Percentiles rank a stretch among this genome's conserved stretches.
These are phyloP conservation scores for Astrocystis sublimbata DNA, from an alignment of 495 filamentous ascomycete species.

Conservation along the genomic window DNA sequence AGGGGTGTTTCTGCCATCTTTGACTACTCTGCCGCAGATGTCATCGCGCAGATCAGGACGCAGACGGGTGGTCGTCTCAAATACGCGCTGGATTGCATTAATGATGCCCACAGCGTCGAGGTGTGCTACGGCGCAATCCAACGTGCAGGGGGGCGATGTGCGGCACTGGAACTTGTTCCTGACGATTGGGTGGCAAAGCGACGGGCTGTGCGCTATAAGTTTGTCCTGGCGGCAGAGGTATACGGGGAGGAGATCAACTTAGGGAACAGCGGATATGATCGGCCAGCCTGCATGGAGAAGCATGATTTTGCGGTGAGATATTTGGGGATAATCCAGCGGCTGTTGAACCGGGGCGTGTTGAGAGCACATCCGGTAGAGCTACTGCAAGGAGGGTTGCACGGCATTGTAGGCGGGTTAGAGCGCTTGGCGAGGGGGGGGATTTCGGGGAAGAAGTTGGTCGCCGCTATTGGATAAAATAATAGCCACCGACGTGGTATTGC, in stretches of 20 bases:
- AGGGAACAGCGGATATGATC: slow-evolving; percentile 1
- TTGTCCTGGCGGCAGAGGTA: slow-evolving; percentile 17
- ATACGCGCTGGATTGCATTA: slow-evolving; percentile 46
- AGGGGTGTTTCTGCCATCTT: slow-evolving; percentile 56
- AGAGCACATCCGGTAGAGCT: slow-evolving; percentile 52
- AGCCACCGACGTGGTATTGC: not conserved
- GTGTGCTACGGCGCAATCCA: slow-evolving; percentile 29
- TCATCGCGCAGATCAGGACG: slow-evolving; percentile 44
- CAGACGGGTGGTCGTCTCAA: slow-evolving; percentile 37
- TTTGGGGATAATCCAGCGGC: slow-evolving; percentile 37
- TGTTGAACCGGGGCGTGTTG: slow-evolving; percentile 53
- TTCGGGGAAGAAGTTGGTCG: slow-evolving; percentile 61
- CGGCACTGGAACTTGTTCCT: slow-evolving; percentile 22
- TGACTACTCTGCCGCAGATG: slow-evolving; percentile 52
- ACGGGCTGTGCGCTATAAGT: slow-evolving; percentile 16
- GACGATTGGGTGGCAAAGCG: slow-evolving; percentile 17
- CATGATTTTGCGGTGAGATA: slow-evolving; percentile 41
- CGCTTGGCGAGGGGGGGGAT: slow-evolving; percentile 52
- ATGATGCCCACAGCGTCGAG: slow-evolving; percentile 23
- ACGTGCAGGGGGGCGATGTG: slow-evolving; percentile 27
- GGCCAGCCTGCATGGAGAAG: slow-evolving; percentile 31
- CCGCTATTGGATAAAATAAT: not conserved
- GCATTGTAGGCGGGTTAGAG: slow-evolving; percentile 55
- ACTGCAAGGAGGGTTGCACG: slow-evolving; percentile 48
- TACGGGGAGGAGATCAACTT: slow-evolving; percentile 11